Evolutionary conservation across 1,284 basidiomycete species (phyloP).

Genomic region (Fomitiporia mediterranea): DNA sequence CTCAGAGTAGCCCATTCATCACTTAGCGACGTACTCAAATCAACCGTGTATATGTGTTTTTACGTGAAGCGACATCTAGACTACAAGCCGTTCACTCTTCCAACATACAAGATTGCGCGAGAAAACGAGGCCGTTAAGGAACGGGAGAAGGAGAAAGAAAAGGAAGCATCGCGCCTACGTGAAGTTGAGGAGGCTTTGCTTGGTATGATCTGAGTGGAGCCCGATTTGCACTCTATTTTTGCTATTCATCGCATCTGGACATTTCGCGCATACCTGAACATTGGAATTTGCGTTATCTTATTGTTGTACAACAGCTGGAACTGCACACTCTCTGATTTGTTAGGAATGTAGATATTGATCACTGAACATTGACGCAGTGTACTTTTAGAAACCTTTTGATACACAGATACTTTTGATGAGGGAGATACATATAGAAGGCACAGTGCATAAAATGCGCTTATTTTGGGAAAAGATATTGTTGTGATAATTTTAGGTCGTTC

Average conservation of each 20-base stretch:
- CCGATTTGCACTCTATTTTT: background rate
- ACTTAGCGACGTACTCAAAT: conserved; percentile 60
- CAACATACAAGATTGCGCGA: conserved; percentile 65
- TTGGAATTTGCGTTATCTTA: too few relatives aligned
- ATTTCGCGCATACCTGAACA: too few relatives aligned
- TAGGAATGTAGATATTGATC: too few relatives aligned
- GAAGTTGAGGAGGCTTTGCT: conserved; percentile 61
- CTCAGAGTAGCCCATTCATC: conserved; percentile 67
- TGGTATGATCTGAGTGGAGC: conserved; percentile 35
- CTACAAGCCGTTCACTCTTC: conserved; percentile 65
- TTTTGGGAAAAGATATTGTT: too few relatives aligned
- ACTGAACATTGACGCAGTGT: too few relatives aligned
- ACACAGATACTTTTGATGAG: too few relatives aligned
- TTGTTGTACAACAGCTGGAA: too few relatives aligned
- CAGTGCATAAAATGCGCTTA: too few relatives aligned
- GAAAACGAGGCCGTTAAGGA: conserved; percentile 64
- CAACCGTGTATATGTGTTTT: conserved; percentile 88
- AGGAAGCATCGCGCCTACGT: conserved; percentile 47
- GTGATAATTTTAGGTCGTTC: too few relatives aligned
- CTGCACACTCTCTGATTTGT: too few relatives aligned
- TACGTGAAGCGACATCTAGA: conserved; percentile 85
- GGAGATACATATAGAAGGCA: too few relatives aligned
- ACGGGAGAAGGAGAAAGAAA: conserved; percentile 55
- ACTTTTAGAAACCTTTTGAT: too few relatives aligned
- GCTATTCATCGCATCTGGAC: background rate